Conservation (phyloP, 495 filamentous ascomycete species). For the Talaromyces proteolyticus region DNA sequence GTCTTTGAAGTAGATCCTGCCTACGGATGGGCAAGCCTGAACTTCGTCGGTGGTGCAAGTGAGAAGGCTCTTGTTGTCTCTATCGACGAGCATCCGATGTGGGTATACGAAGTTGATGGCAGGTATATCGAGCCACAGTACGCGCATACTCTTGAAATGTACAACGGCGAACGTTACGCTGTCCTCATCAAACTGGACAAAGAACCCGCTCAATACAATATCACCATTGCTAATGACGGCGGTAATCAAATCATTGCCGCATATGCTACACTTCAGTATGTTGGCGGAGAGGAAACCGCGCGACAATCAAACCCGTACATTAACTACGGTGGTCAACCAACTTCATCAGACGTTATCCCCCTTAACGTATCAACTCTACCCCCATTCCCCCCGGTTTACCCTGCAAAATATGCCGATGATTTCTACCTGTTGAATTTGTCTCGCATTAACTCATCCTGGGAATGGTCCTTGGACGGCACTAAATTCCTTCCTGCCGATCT, state of each 20-base stretch:
- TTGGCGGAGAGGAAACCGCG: slow-evolving; percentile 11
- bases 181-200: slow-evolving; percentile 32
- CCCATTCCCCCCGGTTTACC: slow-evolving; percentile 34
- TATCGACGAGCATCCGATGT: slow-evolving; percentile 36
- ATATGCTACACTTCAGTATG: slow-evolving; percentile 29
- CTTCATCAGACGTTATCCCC: slow-evolving; percentile 28
- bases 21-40: slow-evolving; percentile 38
- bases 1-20: slow-evolving; percentile 27
- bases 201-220: slow-evolving; percentile 20
- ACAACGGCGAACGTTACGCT: slow-evolving; percentile 30
- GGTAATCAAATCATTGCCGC: slow-evolving; percentile 27
- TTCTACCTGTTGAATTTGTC: slow-evolving; percentile 29
- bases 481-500: slow-evolving; percentile 20
- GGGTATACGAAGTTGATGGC: slow-evolving; percentile 36
- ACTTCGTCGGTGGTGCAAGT: slow-evolving; percentile 37
- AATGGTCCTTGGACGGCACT: slow-evolving; percentile 40
- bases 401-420: slow-evolving; percentile 31
- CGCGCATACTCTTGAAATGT: slow-evolving; percentile 22
- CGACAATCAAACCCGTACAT: slow-evolving; percentile 29
- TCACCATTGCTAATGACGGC: slow-evolving; percentile 22
- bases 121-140: slow-evolving; percentile 26
- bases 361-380: slow-evolving; percentile 28
- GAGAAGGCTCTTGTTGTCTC: slow-evolving; percentile 32
- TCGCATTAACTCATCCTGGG: slow-evolving; percentile 33
- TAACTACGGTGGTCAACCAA: slow-evolving; percentile 25